These are phyloP conservation scores for Boletus reticulatus DNA, from an alignment of 768 basidiomycete genomes.

Conservation along the genomic window DNA sequence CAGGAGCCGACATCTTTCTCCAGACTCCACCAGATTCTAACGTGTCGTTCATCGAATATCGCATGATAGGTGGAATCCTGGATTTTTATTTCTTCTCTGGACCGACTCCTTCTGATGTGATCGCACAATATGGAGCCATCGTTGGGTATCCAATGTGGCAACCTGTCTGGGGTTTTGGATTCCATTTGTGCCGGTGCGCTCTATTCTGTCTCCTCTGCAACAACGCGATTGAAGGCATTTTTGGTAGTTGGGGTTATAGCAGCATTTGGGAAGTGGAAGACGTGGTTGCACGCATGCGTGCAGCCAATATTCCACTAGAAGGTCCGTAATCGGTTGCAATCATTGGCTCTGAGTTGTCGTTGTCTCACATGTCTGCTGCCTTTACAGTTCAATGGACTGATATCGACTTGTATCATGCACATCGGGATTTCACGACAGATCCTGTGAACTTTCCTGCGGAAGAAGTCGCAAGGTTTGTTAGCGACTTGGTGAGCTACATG, in stretches of 20 bases:
- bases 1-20: constrained; percentile 68
- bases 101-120: constrained; percentile 45
- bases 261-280: constrained; percentile 52
- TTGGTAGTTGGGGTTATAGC: constrained; percentile 41
- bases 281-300: constrained; percentile 55
- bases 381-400: constrained; percentile 69
- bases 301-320: constrained; percentile 71
- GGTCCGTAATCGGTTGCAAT: constrained; percentile 32
- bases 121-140: constrained; percentile 65
- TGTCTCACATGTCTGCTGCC: background rate
- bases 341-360: background rate
- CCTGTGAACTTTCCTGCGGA: constrained; percentile 58
- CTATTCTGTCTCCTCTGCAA: background rate
- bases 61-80: constrained; percentile 68
- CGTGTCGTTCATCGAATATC: constrained; percentile 66
- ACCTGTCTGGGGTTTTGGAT: constrained; percentile 73
- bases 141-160: constrained; percentile 68
- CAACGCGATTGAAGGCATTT: background rate
- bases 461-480: constrained; percentile 50
- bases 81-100: constrained; percentile 78
- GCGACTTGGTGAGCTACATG: constrained; percentile 45
- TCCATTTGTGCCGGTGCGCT: constrained; percentile 62
- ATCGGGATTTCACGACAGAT: constrained; percentile 66
- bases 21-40: constrained; percentile 52
- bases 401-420: constrained; percentile 69